Evolutionary conservation across 805 yeast species (phyloP), one percentile per base, ranked within the genome.

Genomic region (Debaryomyces castellii): DNA sequence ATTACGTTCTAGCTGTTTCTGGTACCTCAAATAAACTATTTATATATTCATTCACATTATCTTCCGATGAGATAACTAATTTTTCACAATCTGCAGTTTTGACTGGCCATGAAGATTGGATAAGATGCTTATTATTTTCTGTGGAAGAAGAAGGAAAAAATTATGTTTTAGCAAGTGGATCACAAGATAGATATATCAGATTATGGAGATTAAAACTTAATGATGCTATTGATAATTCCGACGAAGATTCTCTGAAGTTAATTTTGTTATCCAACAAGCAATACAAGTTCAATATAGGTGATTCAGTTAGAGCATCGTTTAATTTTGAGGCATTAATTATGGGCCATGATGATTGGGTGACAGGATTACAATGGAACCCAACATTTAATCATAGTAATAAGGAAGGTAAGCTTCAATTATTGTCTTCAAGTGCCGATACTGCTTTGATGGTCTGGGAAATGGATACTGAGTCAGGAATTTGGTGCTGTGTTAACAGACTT

Each of bases 281-380:
- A 63, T 83, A 87, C 62, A 77, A 80, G 49, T 82, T 89, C 51
- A 54, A 58, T 10, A 57, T 77, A 32, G 54, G 55, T 5, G 60
- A 54, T 3, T 57, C 53, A 0, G 59, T 74, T 2, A 62, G 69
- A 41, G 80, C 79, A 47, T 80, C 85, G 4, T 76, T 90, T 42
- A 81, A 81, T 52, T 89, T 91, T 59, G 99, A 95, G 58, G 97
- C 99, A 0, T 78, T 94, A 48, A 81, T 94, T 21, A 85, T 94
- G 86, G 99, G 99, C 6, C 99, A 94, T 65, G 99, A 94, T 62
- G 99, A 94, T 63, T 94, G 99, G 99, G 84, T 95, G 21, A 81
- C 92, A 2, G 82, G 89, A 8, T 71, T 94, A 39, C 71, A 76
- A 45, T 94, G 99, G 98, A 88, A 85, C 58, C 84, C 88, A 3